Evolutionary conservation across 805 yeast species (phyloP), one percentile per base, ranked within the genome.

Genomic region (Saccharomycopsis schoenii): DNA sequence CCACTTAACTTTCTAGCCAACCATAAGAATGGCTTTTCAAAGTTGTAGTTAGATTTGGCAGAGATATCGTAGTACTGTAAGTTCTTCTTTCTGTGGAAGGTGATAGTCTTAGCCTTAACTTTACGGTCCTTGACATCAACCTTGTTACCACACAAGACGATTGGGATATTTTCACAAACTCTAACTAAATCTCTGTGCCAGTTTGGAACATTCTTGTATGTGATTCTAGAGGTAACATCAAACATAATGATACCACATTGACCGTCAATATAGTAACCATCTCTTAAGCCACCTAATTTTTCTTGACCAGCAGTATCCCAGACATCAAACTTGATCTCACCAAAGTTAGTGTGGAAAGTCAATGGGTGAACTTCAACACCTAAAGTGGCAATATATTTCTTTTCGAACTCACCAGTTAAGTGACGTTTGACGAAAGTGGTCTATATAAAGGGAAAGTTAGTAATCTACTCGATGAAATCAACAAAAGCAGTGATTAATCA

Each of bases 241-340:
- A 94, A 94, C 99, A 94, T 94, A 77, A 94, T 94, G 81, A 94
- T 94, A 81, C 98, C 99, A 84, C 99, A 94, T 81, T 94, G 97
- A 74, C 99, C 99, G 77, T 94, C 93, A 77, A 94, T 94, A 81
- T 94, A 94, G 83, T 94, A 94, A 75, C 99, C 99, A 74, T 94
- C 99, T 83, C 99, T 92, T 74, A 94, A 83, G 71, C 99, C 99
- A 78, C 99, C 99, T 70, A 94, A 94, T 81, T 94, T 94, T 81
- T 94, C 99, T 83, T 94, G 99, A 67, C 99, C 99, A 62, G 99
- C 99, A 61, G 99, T 94, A 78, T 94, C 99, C 99, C 99, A 94
- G 72, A 94, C 97, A 76, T 94, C 97, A 78, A 94, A 94, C 78
- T 89, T 93, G 80, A 94, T 90, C 80, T 93, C 97, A 80, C 99